These are phyloP conservation scores for Ustilago sp. DNA, from an alignment of 1,284 basidiomycete species.

Conservation along the genomic window DNA sequence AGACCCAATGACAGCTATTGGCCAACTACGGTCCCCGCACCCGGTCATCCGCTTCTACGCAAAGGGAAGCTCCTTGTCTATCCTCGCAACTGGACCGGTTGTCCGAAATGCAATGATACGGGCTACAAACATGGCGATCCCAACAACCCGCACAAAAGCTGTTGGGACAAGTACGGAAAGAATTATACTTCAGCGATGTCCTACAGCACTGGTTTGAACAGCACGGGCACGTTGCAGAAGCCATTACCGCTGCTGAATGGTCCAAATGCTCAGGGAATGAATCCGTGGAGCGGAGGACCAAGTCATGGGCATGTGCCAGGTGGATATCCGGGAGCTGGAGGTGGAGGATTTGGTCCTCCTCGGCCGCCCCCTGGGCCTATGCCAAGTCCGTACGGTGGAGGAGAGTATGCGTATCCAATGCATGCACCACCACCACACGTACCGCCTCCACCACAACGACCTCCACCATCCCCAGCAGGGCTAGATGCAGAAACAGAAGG, in stretches of 20 bases:
- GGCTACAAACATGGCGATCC: conserved; percentile 57
- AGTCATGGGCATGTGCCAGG: conserved; percentile 40
- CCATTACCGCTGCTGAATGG: conserved; percentile 32
- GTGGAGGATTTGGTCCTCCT: conserved; percentile 11
- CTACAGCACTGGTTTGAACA: conserved; percentile 43
- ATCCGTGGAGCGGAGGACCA: conserved; percentile 8
- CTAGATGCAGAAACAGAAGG: conserved; percentile 50
- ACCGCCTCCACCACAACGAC: neutral
- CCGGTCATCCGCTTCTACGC: conserved; percentile 46
- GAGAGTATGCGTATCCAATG: conserved; percentile 14
- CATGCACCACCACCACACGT: conserved; percentile 19
- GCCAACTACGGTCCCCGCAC: conserved; percentile 47
- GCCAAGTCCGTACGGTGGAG: conserved; percentile 7
- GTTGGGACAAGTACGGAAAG: conserved; percentile 56
- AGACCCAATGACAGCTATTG: conserved; percentile 29
- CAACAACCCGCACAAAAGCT: conserved; percentile 48
- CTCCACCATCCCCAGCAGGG: conserved; percentile 10
- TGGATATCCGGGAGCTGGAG: conserved; percentile 38
- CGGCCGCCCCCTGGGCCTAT: neutral
- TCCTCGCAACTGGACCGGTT: conserved; percentile 44
- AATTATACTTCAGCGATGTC: conserved; percentile 42
- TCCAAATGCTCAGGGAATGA: neutral
- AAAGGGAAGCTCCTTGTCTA: conserved; percentile 55
- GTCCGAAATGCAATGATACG: conserved; percentile 53
- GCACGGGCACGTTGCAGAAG: conserved; percentile 33